Evolutionary conservation across 192 early-diverging fungal species (phyloP).

Genomic region (Neocallimastix lanati): DNA sequence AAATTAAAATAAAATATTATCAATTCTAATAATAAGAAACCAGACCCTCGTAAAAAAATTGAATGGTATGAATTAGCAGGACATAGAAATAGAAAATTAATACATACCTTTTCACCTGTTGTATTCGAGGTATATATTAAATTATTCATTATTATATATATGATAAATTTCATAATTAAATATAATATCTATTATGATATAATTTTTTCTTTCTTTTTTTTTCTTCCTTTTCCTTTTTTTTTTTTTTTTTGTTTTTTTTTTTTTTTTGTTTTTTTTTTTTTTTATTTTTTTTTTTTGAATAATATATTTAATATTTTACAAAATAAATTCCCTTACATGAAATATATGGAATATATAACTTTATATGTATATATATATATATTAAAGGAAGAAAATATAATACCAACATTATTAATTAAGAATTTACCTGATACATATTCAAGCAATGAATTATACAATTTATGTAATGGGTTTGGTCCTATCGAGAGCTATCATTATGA

Average conservation of each 20-base stretch:
- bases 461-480: background rate
- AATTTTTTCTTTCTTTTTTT: no score
- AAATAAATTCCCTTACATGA: no score
- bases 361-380: no score
- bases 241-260: no score
- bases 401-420: background rate
- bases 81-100: background rate
- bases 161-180: no score
- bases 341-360: background rate
- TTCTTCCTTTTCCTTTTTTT: no score
- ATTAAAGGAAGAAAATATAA: background rate
- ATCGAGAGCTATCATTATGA: background rate
- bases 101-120: background rate
- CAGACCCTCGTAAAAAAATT: background rate
- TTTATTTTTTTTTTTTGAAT: no score
- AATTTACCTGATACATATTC: background rate
- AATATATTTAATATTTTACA: no score
- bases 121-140: background rate
- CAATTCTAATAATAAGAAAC: background rate
- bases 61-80: background rate
- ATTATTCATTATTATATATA: no score
- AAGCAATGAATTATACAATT: background rate
- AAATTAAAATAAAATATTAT: background rate
- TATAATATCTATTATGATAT: no score
- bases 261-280: no score